Evolutionary conservation across 805 yeast genomes (phyloP).

Genomic region (Metschnikowia continentalis): DNA sequence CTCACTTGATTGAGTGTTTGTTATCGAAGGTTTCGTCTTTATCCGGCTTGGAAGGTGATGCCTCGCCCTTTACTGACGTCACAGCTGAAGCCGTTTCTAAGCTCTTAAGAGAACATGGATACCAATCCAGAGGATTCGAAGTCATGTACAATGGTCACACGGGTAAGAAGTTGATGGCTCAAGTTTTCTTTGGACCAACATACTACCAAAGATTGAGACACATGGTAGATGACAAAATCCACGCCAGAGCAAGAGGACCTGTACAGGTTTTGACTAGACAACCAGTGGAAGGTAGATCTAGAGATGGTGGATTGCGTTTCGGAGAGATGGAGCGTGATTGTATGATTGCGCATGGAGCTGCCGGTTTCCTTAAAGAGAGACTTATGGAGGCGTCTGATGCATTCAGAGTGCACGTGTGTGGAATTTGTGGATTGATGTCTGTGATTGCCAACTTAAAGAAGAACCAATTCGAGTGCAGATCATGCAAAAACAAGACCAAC

Average conservation of each 20-base stretch:
- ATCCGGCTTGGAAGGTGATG: slow-evolving; percentile 97
- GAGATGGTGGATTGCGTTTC: slow-evolving; percentile 98
- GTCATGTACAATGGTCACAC: slow-evolving; percentile 99
- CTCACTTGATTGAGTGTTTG: slow-evolving; percentile 97
- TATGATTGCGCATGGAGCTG: slow-evolving; percentile 99
- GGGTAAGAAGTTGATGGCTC: slow-evolving; percentile 96
- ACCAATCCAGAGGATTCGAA: slow-evolving; percentile 97
- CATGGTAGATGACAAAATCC: slow-evolving; percentile 99
- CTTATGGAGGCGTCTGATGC: slow-evolving; percentile 99
- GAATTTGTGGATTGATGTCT: slow-evolving; percentile 96
- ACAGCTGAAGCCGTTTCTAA: slow-evolving; percentile 96
- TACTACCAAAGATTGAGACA: slow-evolving; percentile 98
- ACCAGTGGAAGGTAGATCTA: slow-evolving; percentile 98
- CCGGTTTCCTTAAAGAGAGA: slow-evolving; percentile 95
- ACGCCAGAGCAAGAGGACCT: slow-evolving; percentile 99
- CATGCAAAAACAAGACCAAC: slow-evolving; percentile 97
- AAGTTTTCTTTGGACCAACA: slow-evolving; percentile 98
- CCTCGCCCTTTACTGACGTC: slow-evolving; percentile 97
- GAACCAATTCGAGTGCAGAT: slow-evolving; percentile 96
- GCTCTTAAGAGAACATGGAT: slow-evolving; percentile 90
- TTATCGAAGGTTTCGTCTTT: slow-evolving; percentile 91
- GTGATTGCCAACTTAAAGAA: slow-evolving; percentile 97
- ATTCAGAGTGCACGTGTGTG: slow-evolving; percentile 96
- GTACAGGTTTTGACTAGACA: slow-evolving; percentile 96
- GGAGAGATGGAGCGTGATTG: slow-evolving; percentile 99